Conservation (phyloP, 345 rosid species). For the Xanthoceras sorbifolium region DNA sequence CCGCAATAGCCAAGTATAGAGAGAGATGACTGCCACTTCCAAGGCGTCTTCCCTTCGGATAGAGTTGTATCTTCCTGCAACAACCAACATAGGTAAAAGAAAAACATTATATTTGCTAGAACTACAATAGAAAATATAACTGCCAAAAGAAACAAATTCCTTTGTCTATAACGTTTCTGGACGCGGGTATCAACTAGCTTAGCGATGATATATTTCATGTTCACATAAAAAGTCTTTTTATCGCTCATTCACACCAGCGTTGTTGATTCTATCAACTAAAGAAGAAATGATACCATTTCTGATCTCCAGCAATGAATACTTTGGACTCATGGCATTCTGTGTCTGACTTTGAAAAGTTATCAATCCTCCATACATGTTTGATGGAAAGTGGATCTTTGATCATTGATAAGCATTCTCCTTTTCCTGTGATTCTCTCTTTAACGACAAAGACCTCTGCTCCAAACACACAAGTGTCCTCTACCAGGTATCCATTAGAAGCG, state of each 20-base stretch:
- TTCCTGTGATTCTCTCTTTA: slow-evolving; percentile 36
- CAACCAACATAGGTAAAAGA: background rate
- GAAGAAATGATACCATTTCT: slow-evolving; percentile 35
- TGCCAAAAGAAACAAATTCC: too few species aligned
- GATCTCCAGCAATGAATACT: slow-evolving; percentile 30
- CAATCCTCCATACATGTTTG: slow-evolving; percentile 40
- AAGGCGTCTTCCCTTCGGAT: slow-evolving; percentile 35
- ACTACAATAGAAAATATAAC: too few species aligned
- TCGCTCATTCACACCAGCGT: background rate
- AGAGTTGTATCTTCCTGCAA: slow-evolving; percentile 43
- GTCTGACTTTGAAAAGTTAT: slow-evolving; percentile 29
- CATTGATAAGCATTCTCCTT: slow-evolving; percentile 40
- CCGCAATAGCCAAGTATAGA: slow-evolving; percentile 36
- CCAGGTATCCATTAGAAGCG: slow-evolving; percentile 35
- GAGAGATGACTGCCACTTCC: slow-evolving; percentile 32
- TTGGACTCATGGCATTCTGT: slow-evolving; percentile 23
- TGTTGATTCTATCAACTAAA: background rate
- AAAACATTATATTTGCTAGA: background rate
- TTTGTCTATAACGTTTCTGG: too few species aligned
- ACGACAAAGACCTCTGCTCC: slow-evolving; percentile 48
- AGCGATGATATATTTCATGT: background rate
- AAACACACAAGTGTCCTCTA: slow-evolving; percentile 39
- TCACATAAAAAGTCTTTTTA: background rate
- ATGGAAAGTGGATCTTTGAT: slow-evolving; percentile 10
- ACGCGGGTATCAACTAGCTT: too few species aligned